Evolutionary conservation across 441 rosid species (phyloP).

Genomic region (Daphne laureola): DNA sequence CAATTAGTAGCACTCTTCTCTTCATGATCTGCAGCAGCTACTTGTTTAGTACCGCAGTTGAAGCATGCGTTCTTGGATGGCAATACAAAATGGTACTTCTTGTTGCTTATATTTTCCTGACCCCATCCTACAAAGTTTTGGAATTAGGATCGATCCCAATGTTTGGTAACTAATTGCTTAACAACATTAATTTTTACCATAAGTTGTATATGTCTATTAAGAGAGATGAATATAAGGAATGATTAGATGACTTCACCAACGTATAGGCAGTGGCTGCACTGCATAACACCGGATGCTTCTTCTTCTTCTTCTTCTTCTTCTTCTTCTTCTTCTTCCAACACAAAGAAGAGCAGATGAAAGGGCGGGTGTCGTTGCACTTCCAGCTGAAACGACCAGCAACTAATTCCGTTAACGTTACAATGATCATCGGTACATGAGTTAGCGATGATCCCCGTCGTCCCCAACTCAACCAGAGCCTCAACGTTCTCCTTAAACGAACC

Average conservation of each 20-base stretch:
- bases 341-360: constrained; percentile 48
- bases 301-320: constrained; percentile 57
- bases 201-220: neutral
- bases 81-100: constrained; percentile 81
- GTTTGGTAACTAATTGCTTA: neutral
- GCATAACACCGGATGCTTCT: constrained; percentile 32
- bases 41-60: constrained; percentile 24
- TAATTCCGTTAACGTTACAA: constrained; percentile 28
- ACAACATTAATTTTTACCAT: neutral
- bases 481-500: constrained; percentile 55
- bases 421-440: neutral
- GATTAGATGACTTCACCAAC: constrained; percentile 57
- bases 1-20: too few relatives aligned
- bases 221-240: constrained; percentile 15
- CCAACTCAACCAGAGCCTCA: constrained; percentile 51
- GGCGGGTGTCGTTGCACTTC: constrained; percentile 76
- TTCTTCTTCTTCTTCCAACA: constrained; percentile 52
- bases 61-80: constrained; percentile 58
- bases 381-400: constrained; percentile 80
- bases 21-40: constrained; percentile 13
- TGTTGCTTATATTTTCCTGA: constrained; percentile 66
- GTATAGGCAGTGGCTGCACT: constrained; percentile 73
- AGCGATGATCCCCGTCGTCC: constrained; percentile 52
- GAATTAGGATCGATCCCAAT: neutral
- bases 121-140: constrained; percentile 67